Evolutionary conservation across 2,329 filamentous ascomycete genomes (phyloP).

Genomic region (Hypoxylon sp.): DNA sequence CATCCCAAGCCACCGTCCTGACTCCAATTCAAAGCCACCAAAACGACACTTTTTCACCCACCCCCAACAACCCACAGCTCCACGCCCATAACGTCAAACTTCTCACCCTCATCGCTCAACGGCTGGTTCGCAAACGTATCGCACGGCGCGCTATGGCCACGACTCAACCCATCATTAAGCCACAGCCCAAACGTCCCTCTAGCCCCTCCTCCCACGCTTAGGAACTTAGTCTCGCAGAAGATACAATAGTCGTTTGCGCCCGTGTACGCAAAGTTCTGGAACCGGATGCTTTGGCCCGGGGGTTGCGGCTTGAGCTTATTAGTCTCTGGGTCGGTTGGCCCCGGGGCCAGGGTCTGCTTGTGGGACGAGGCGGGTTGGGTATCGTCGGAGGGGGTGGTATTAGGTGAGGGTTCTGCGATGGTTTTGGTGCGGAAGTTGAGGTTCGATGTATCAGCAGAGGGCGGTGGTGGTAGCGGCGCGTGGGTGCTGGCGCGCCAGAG

Average conservation of each 20-base stretch:
- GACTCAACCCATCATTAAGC: constrained; percentile 87
- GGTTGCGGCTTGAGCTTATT: constrained; percentile 53
- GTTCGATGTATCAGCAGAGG: constrained; percentile 67
- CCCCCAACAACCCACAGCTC: constrained; percentile 92
- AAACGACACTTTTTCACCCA: constrained; percentile 25
- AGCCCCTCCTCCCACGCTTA: constrained; percentile 79
- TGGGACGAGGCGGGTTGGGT: constrained; percentile 40
- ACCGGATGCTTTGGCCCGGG: constrained; percentile 80
- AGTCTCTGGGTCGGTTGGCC: constrained; percentile 46
- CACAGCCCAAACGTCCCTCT: constrained; percentile 94
- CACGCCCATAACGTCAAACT: constrained; percentile 90
- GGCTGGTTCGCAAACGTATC: constrained; percentile 96
- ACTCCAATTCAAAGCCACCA: background rate
- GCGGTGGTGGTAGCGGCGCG: constrained; percentile 76
- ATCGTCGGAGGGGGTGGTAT: constrained; percentile 38
- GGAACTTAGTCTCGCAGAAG: constrained; percentile 85
- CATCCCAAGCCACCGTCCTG: background rate
- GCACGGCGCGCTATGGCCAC: constrained; percentile 85
- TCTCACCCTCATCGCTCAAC: constrained; percentile 90
- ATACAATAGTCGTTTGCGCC: constrained; percentile 98
- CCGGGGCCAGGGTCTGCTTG: constrained; percentile 51
- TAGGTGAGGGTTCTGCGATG: constrained; percentile 45
- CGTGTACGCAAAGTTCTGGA: constrained; percentile 97
- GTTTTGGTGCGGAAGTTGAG: constrained; percentile 60
- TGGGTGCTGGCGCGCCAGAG: constrained; percentile 83